phyloP scores from a whole-genome alignment of 768 basidiomycete genomes.

The Trametes cinnabarina region DNA sequence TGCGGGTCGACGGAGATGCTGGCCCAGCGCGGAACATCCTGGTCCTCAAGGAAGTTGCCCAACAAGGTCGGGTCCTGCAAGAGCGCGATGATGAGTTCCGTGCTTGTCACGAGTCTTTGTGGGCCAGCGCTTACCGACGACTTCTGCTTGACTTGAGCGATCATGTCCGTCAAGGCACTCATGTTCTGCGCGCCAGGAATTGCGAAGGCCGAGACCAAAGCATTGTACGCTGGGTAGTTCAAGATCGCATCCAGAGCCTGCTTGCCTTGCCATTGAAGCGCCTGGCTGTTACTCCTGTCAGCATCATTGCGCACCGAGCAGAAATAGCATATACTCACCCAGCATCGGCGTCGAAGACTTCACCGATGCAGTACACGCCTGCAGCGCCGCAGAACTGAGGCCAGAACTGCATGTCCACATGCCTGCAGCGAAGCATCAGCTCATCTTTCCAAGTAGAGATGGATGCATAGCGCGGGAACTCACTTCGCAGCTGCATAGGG shows the following conservation, averaged over 20 bases:
- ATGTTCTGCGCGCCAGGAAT: constrained; percentile 70
- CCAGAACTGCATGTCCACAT: constrained; percentile 77
- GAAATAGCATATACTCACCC: constrained; percentile 35
- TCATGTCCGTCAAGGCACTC: constrained; percentile 49
- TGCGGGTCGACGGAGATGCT: constrained; percentile 72
- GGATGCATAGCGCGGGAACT: background rate
- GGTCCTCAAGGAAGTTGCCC: constrained; percentile 81
- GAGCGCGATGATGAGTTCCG: no score
- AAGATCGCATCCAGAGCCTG: constrained; percentile 65
- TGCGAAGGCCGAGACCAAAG: constrained; percentile 61
- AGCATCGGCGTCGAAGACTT: constrained; percentile 61
- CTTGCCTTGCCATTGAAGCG: constrained; percentile 60
- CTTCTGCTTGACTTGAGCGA: constrained; percentile 51
- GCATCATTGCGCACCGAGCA: background rate
- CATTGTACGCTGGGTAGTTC: constrained; percentile 68
- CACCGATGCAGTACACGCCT: constrained; percentile 84
- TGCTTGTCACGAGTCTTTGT: background rate
- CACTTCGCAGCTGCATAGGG: constrained; percentile 34
- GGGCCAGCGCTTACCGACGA: constrained; percentile 51
- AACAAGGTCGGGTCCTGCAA: constrained; percentile 40
- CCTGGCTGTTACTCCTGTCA: constrained; percentile 37
- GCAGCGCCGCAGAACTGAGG: constrained; percentile 69
- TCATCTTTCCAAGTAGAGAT: background rate
- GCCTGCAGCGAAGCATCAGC: constrained; percentile 35
- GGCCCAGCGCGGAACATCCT: constrained; percentile 73